These are phyloP conservation scores for Achaetomium macrosporum DNA, from an alignment of 2,329 filamentous ascomycete genomes.

Conservation along the genomic window DNA sequence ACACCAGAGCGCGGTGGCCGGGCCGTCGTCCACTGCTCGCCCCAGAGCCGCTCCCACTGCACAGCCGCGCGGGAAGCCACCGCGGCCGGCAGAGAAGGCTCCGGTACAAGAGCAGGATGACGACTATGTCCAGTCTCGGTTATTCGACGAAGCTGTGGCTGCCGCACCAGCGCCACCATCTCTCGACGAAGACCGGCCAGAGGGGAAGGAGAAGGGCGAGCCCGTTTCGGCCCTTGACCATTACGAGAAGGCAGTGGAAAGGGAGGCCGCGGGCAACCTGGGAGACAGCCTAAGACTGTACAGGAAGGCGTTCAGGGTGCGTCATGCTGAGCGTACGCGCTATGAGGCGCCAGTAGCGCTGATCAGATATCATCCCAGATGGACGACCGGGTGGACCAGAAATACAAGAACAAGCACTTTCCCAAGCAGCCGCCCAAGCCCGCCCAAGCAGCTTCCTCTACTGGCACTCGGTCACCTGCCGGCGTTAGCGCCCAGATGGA, in stretches of 20 bases:
- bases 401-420: conserved; percentile 89
- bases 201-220: conserved; percentile 31
- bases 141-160: conserved; percentile 32
- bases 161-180: conserved; percentile 12
- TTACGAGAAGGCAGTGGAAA: conserved; percentile 87
- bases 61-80: conserved; percentile 13
- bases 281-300: conserved; percentile 87
- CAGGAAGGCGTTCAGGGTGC: conserved; percentile 79
- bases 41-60: background rate
- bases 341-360: background rate
- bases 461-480: conserved; percentile 33
- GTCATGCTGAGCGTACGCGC: conserved; percentile 19
- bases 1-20: background rate
- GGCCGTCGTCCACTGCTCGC: conserved; percentile 11
- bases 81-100: conserved; percentile 23
- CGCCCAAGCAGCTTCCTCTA: conserved; percentile 17
- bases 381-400: conserved; percentile 75
- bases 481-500: conserved; percentile 46
- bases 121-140: conserved; percentile 30
- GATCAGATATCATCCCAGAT: conserved; percentile 46
- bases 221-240: conserved; percentile 80
- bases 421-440: conserved; percentile 53
- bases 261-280: conserved; percentile 75
- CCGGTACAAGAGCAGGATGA: conserved; percentile 27
- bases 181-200: conserved; percentile 24